Base-by-base conservation (phyloP, 75 land plant genomes). In the Adiantum capillusveneris region DNA sequence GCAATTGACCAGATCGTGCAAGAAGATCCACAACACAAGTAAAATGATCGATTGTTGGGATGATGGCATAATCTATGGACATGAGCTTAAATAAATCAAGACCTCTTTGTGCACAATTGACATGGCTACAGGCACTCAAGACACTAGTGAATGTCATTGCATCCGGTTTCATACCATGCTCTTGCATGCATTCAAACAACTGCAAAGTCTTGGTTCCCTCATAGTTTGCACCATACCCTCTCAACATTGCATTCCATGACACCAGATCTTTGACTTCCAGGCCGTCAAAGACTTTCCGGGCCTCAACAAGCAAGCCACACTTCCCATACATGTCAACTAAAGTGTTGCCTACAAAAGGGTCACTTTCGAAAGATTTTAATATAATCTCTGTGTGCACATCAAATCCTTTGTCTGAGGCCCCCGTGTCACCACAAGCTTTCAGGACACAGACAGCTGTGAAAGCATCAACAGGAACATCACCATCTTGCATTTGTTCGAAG, bases 251-350 rank as follows among this genome's bases (percentile, higher is more conserved):
- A 73, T 79, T 79, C 86, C 85, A 82, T 5, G 85, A 68, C 44
- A 78, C 62, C 46, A 55, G 39, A 51, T 78, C 81, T 28, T 57
- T 57, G 22, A 57, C 48, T 18, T 6, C 54, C 17, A 82, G 69
- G 11, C 39, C 63, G 25, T 68, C 81, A 64, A 82, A 82, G 24
- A 65, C 67, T 52, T 65, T 12, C 25, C 60, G 71, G 27, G 81
- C 79, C 16, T 79, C 75, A 22, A 44, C 25, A 0, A 82, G 30
- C 62, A 61, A 63, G 17, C 81, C 76, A 50, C 55, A 82, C 56
- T 82, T 80, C 11, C 72, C 78, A 80, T 80, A 80, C 83, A 80
- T 80, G 55, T 80, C 83, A 25, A 75, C 63, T 56, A 80, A 63
- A 30, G 78, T 78, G 68, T 75, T 80, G 11, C 54, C 65, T 12